Evolutionary conservation across 139 green algal species (phyloP).

Genomic region (Micromonas commoda): DNA sequence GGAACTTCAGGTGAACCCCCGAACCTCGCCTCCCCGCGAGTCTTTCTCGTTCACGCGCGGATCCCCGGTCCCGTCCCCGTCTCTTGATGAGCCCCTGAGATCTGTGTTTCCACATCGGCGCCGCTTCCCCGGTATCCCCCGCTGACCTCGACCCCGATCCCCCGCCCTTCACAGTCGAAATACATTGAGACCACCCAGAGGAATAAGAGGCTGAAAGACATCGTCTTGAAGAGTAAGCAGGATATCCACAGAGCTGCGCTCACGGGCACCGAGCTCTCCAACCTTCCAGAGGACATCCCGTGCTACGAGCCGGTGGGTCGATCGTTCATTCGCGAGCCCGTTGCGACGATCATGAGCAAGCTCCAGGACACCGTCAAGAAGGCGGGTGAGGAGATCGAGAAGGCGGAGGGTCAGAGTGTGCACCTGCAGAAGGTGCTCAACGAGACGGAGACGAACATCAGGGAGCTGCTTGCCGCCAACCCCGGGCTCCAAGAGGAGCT

Average conservation of each 20-base stretch:
- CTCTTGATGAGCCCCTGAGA: no score
- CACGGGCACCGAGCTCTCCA: background rate
- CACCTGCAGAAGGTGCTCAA: background rate
- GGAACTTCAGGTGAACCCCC: background rate
- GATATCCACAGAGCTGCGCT: background rate
- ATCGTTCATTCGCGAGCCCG: background rate
- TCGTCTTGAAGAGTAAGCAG: background rate
- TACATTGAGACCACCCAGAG: slow-evolving; percentile 6
- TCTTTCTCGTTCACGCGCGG: background rate
- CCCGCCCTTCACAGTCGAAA: slow-evolving; percentile 4
- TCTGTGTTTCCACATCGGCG: no score
- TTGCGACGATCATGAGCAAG: background rate
- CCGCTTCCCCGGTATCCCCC: no score
- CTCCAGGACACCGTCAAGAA: background rate
- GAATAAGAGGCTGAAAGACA: background rate
- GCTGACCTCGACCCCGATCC: no score
- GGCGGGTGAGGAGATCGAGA: slow-evolving; percentile 1
- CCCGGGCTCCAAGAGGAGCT: background rate
- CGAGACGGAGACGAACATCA: background rate
- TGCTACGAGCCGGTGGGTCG: slow-evolving; percentile 5
- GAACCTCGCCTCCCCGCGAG: no score
- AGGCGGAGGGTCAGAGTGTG: background rate
- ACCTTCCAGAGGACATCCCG: no score
- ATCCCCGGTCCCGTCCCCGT: no score
- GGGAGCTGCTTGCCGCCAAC: slow-evolving; percentile 11